Base-by-base conservation (phyloP, 345 rosid species). In the Hibiscus trionum region DNA sequence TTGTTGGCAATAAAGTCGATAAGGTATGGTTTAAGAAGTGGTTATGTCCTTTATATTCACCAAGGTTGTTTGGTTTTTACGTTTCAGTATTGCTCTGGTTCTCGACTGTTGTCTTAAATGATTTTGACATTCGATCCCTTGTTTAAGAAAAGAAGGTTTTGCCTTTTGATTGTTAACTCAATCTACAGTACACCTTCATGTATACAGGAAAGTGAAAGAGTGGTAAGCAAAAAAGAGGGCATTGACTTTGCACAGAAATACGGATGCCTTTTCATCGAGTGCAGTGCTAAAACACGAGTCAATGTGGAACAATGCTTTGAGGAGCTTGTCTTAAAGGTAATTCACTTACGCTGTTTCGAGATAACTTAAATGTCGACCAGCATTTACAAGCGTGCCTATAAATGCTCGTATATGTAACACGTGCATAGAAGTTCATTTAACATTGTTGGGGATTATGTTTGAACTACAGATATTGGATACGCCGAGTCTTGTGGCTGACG, bases 1-100 rank as follows among this genome's bases (percentile, higher is more conserved):
- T 91, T 74, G 97, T 94, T 60, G 98, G 97, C 69, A 94, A 94
- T 78, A 94, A 94, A 86, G 93, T 90, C 24, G 98, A 94, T 72
- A 90, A 90, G 95, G 96, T 91, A 80, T 42, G 17, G 52, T 49
- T 16, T 37, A 21, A 19, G 17, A 52, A 55, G 57, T 66, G 15
- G 9, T 66, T 24, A 3, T 17, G 11, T 44, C 37, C 59, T 70
- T 52, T n/a, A 12, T 7, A 50, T 60, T 65, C 26, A 11, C 39
- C 19, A n/a, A 17, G 46, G 37, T 44, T 55, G 17, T 17, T 55
- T 35, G 47, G 47, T 5, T 39, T 35, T 39, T 39, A 39, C 11
- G 21, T 15, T 66, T 27, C 57, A 4, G 1, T 24, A 50, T 16
- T 52, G 6, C 7, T 1, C 56, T 16, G 56, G 19, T 16, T 50